A percentile compares a stretch with the other conserved stretches of the same genome.
Evolutionary conservation across 2,329 filamentous ascomycete species (phyloP).

Genomic region (Ceratocystis cubensis): DNA sequence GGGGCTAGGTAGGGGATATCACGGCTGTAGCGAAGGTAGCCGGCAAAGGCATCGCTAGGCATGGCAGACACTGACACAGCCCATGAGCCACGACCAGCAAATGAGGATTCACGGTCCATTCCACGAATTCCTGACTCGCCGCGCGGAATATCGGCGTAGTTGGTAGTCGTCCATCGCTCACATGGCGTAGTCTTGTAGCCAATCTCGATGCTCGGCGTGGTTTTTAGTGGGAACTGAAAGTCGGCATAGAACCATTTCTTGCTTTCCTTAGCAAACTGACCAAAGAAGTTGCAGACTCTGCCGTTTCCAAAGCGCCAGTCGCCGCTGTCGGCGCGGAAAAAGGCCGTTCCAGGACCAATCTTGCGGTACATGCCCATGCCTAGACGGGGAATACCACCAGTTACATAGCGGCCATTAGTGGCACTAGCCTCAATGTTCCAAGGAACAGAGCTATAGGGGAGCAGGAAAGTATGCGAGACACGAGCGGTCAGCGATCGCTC

Average conservation of each 20-base stretch:
- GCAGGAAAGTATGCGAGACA: conserved; percentile 27
- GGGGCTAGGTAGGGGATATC: conserved; percentile 28
- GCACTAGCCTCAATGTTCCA: conserved; percentile 31
- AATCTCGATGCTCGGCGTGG: conserved; percentile 32
- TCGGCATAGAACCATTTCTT: conserved; percentile 26
- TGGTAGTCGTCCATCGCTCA: conserved; percentile 27
- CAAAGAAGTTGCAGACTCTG: conserved; percentile 28
- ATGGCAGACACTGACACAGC: conserved; percentile 30
- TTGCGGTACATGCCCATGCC: conserved; percentile 29
- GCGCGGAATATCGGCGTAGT: conserved; percentile 27
- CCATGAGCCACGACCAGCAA: conserved; percentile 28
- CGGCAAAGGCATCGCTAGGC: conserved; percentile 25
- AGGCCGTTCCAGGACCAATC: conserved; percentile 29
- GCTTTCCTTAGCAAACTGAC: conserved; percentile 27
- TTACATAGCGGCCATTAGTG: conserved; percentile 23
- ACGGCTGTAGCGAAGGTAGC: conserved; percentile 30
- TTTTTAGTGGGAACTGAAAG: conserved; percentile 24
- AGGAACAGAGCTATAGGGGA: conserved; percentile 26
- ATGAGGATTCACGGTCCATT: conserved; percentile 29
- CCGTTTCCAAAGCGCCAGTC: conserved; percentile 29
- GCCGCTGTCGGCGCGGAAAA: conserved; percentile 33
- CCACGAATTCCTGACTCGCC: conserved; percentile 30
- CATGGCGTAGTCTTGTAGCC: conserved; percentile 30
- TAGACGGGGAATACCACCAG: conserved; percentile 25
- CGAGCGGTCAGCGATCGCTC: conserved; percentile 30